These are phyloP conservation scores for Ceratobasidium sp. DNA, from an alignment of 1,284 basidiomycete species.

Conservation along the genomic window DNA sequence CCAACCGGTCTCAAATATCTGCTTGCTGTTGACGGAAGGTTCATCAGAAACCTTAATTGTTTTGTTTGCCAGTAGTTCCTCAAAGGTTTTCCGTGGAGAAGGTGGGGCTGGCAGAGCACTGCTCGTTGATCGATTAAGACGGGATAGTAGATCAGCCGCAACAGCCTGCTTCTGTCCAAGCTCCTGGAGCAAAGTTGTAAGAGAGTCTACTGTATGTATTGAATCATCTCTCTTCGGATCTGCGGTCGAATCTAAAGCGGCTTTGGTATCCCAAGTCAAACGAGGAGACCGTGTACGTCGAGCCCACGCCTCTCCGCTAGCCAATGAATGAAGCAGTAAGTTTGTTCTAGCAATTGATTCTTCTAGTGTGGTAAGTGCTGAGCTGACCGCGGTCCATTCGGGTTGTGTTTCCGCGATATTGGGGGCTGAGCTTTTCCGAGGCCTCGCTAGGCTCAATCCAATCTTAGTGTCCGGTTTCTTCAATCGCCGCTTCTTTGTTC, in stretches of 20 bases:
- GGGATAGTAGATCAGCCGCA: conserved; percentile 19
- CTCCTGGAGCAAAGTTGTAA: conserved; percentile 20
- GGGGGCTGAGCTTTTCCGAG: neutral
- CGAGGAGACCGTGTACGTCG: conserved; percentile 25
- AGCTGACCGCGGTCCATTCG: conserved; percentile 34
- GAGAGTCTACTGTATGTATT: conserved; percentile 3
- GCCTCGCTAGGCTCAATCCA: neutral
- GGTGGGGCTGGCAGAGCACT: neutral
- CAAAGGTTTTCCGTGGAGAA: neutral
- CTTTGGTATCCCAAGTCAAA: conserved; percentile 7
- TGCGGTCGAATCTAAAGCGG: neutral
- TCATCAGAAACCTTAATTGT: neutral
- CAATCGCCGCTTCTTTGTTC: conserved; percentile 9
- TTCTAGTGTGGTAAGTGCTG: conserved; percentile 22
- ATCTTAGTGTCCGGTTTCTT: neutral
- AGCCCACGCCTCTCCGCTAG: conserved; percentile 31
- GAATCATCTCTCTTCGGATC: neutral
- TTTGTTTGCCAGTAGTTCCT: neutral
- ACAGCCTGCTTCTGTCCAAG: conserved; percentile 29
- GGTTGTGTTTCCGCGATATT: too few relatives aligned
- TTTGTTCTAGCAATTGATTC: conserved; percentile 32
- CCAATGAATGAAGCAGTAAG: conserved; percentile 23
- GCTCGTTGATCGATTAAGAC: neutral
- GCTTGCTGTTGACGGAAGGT: neutral
- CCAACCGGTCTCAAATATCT: conserved; percentile 20